Evolutionary conservation across 2,329 filamentous ascomycete genomes (phyloP).

Genomic region (Falciphora oryzae): DNA sequence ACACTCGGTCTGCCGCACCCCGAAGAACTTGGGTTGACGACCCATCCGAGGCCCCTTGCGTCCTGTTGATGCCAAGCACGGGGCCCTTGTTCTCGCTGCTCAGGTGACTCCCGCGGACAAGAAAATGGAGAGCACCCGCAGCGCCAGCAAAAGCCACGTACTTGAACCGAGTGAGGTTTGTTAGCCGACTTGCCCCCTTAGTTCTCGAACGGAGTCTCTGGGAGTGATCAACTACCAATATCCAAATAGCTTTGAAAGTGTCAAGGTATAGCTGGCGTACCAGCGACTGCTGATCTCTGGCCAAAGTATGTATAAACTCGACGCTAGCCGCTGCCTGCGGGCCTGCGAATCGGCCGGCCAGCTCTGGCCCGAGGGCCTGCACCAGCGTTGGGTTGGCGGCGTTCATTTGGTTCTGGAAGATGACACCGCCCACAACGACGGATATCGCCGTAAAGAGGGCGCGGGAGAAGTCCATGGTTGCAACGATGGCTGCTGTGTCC

Average conservation of each 20-base stretch:
- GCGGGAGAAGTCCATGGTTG: conserved; percentile 61
- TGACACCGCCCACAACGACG: conserved; percentile 68
- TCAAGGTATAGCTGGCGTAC: neutral
- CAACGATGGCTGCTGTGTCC: conserved; percentile 64
- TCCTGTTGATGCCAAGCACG: neutral
- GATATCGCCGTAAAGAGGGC: conserved; percentile 63
- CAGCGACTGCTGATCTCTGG: neutral
- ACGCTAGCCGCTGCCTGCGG: neutral
- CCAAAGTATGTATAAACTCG: neutral
- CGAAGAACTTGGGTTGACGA: neutral
- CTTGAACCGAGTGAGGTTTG: neutral
- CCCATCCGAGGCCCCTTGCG: neutral
- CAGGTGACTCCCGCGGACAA: neutral
- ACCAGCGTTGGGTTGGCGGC: conserved; percentile 17
- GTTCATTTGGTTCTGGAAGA: conserved; percentile 72
- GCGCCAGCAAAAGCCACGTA: neutral
- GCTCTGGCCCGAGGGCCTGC: neutral
- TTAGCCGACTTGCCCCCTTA: neutral
- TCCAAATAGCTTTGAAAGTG: neutral
- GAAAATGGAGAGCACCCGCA: neutral
- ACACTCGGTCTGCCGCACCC: neutral
- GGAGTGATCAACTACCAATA: neutral
- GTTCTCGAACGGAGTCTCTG: neutral
- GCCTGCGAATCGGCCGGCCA: neutral
- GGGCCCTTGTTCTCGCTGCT: conserved; percentile 1